Evolutionary conservation across 371 early-diverging fungal species (phyloP).

Genomic region (Lichtheimia ornata): DNA sequence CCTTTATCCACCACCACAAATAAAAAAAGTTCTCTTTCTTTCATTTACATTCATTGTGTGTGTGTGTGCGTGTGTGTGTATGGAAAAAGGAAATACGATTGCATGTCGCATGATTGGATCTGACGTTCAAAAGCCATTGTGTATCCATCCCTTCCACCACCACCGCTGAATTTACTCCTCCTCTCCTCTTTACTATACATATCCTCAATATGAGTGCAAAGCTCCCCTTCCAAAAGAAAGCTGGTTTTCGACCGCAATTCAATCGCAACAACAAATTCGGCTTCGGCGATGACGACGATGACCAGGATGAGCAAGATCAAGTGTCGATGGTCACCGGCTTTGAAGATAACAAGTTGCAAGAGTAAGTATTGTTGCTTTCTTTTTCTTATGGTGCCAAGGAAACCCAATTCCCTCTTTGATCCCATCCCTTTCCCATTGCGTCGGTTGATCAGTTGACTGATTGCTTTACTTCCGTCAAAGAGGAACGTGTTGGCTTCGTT

Average conservation of each 20-base stretch:
- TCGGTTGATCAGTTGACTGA: background rate
- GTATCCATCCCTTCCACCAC: no score
- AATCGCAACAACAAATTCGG: conserved; percentile 9
- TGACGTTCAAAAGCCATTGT: no score
- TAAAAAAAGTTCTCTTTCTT: no score
- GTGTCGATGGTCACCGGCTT: conserved; percentile 54
- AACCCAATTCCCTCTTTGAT: background rate
- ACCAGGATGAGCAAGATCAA: conserved; percentile 29
- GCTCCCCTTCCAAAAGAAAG: conserved; percentile 15
- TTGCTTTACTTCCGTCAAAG: background rate
- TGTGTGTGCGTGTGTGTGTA: no score
- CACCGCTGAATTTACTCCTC: no score
- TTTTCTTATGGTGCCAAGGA: background rate
- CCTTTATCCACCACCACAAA: no score
- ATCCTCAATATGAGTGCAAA: background rate
- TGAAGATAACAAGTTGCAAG: conserved; percentile 54
- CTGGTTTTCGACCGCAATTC: conserved; percentile 7
- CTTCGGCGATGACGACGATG: conserved; percentile 45
- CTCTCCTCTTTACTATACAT: no score
- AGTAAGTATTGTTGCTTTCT: conserved; percentile 31
- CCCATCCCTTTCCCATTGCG: background rate
- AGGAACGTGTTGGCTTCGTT: background rate
- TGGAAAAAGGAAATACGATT: no score
- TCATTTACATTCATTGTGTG: no score
- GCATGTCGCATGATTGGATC: no score